phyloP scores from a whole-genome alignment of 2,329 filamentous ascomycete species.

The Coniosporium tulheliwenetii region DNA sequence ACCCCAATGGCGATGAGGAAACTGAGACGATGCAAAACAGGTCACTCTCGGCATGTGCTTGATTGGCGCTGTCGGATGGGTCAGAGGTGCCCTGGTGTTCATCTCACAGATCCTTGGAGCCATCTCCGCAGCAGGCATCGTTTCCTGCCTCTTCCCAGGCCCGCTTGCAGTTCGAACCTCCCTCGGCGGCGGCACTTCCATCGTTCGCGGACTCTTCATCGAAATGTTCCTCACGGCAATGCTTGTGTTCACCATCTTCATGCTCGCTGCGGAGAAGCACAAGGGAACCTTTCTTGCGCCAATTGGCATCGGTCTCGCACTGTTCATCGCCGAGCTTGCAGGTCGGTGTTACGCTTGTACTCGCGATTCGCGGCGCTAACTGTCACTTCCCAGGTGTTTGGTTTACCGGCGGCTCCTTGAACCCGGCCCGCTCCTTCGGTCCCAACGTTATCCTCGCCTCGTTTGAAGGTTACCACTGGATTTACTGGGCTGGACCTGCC shows the following conservation, averaged over 20 bases:
- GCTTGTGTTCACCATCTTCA: conserved; percentile 33
- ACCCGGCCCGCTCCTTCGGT: conserved; percentile 33
- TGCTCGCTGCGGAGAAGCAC: conserved; percentile 26
- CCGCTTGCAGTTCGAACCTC: conserved; percentile 28
- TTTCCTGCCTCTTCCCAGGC: conserved; percentile 28
- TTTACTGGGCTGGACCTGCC: conserved; percentile 34
- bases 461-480: conserved; percentile 32
- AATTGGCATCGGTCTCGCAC: conserved; percentile 25
- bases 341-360: conserved; percentile 9
- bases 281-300: conserved; percentile 24
- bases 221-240: conserved; percentile 35
- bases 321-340: conserved; percentile 30
- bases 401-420: conserved; percentile 31
- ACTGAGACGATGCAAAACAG: conserved; percentile 1
- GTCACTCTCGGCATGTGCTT: conserved; percentile 32
- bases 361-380: not conserved
- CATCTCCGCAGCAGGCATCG: conserved; percentile 28
- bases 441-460: conserved; percentile 26
- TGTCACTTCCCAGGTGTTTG: conserved; percentile 19
- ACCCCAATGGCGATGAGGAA: not conserved
- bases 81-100: conserved; percentile 25
- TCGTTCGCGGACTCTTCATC: conserved; percentile 30
- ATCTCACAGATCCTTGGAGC: conserved; percentile 28
- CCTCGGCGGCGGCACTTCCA: conserved; percentile 24
- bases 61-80: conserved; percentile 30